Base-by-base conservation (phyloP, 345 rosid genomes). In the Eucalyptus cladocalyx region DNA sequence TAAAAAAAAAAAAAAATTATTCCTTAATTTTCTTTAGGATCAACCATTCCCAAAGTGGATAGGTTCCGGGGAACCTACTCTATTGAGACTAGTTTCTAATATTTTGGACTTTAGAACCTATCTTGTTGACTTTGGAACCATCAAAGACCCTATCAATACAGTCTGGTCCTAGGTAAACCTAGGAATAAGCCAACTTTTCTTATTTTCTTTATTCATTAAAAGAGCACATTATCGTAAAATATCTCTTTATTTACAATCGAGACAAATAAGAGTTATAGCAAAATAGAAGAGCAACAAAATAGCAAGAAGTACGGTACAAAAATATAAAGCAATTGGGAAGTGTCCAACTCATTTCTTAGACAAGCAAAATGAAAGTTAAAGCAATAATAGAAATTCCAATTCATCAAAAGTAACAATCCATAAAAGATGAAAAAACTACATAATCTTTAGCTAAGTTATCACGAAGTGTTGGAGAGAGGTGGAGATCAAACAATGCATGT, bases 41-140 rank as follows among this genome's bases (percentile, higher is more conserved):
- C 28, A 24, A 56, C 30, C 3, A 0, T 23, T 56, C 1, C 9
- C 3, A 11, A 23, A 56, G 3, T 56, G 30, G 13, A 23, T 24
- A 24, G 3, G 30, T 10, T 11, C 30, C 5, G 0, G 0, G 62
- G 28, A 56, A 24, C 30, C 28, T 10, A 24, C 62, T 4, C 1
- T 10, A 0, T 10, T 9, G 30, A 56, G 62, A 56, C 62, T 11
- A 9, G 30, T 56, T 56, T 24, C 3, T 56, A 10, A 56, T 56
- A 53, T 24, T 56, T 56, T 56, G 3, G 6, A 56, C 5, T 11
- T 10, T 4, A 9, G 0, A 56, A 56, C 30, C 6, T 23, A 56
- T 24, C 2, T 4, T 24, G 30, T 24, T 0, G 30, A 56, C 1
- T 53, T 53, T 53, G 24, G 24, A 19, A 53, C 0, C 0, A 0